Evolutionary conservation across 2,329 filamentous ascomycete species (phyloP).

Genomic region (Penicillium sp.): DNA sequence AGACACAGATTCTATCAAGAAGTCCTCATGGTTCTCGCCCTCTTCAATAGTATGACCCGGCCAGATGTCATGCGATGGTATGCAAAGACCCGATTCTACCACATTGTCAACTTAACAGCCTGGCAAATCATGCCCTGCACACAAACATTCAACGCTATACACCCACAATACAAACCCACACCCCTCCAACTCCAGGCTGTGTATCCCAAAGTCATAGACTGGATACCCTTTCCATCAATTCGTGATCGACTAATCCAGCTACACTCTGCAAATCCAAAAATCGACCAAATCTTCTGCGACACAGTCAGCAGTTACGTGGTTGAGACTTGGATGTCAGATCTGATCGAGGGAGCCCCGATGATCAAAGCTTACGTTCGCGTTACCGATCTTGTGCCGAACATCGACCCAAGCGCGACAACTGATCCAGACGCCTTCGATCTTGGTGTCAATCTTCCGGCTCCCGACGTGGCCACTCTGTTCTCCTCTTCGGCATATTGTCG

Average conservation of each 20-base stretch:
- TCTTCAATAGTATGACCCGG: slow-evolving; percentile 17
- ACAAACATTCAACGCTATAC: neutral
- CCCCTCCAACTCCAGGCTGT: neutral
- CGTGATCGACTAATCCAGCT: neutral
- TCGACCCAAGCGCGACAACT: neutral
- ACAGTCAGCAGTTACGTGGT: neutral
- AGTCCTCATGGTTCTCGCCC: slow-evolving; percentile 11
- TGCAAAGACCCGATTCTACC: slow-evolving; percentile 18
- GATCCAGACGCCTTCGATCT: neutral
- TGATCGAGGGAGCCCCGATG: neutral
- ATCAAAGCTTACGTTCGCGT: neutral
- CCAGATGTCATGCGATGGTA: slow-evolving; percentile 19
- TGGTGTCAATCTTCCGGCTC: neutral
- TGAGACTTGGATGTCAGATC: neutral
- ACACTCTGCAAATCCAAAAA: neutral
- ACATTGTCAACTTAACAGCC: slow-evolving; percentile 16
- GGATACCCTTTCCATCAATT: neutral
- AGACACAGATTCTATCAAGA: neutral
- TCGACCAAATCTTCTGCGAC: neutral
- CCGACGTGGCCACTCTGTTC: neutral
- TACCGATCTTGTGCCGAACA: neutral
- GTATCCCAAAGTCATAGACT: neutral
- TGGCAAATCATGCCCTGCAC: slow-evolving; percentile 13
- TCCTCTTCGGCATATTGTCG: neutral
- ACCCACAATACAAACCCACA: neutral